Base-by-base conservation (phyloP, 2,329 filamentous ascomycete genomes). In the Xylariaceae sp. region DNA sequence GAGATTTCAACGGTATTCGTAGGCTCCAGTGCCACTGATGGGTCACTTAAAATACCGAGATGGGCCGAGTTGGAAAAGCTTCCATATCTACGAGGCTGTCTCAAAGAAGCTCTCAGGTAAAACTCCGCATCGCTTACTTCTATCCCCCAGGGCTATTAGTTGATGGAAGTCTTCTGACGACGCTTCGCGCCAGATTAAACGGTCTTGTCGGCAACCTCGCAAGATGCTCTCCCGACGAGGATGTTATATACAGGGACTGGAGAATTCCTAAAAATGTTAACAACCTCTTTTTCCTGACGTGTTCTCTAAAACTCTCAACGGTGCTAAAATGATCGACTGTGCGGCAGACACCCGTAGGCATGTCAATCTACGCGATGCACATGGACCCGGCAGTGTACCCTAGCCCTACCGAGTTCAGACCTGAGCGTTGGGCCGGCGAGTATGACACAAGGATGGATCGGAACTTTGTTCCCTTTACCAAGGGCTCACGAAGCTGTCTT, bases 71-170 rank as follows among this genome's bases (percentile, higher is more conserved):
- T 57, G 6, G 51, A 57, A 39, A 42, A 46, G 6, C 11, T 55
- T 2, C 14, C 45, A 16, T 52, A 51, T 34, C 39, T 57, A 1
- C 44, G 44, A 28, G 51, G 46, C 18, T 39, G 42, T 16, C 49
- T 56, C 42, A 56, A 53, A 42, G 54, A 56, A 39, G 16, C 33
- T 4, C 44, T 56, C 12, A 42, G 54, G 51, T 56, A 34, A 33
- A 46, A 19, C 38, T 31, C 42, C 9, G 13, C 9, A 28, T 22
- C 10, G 18, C 17, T 6, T 9, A 43, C 14, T 36, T 36, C 14
- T 36, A 36, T 36, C 14, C 33, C 10, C 33, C 33, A 10, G 33
- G 33, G 33, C 14, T 36, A 36, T 10, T 36, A 36, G 33, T 10
- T 36, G 33, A 36, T 36, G 33, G 33, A 14, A 10, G 33, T 36